A percentile compares a stretch with the other conserved stretches of the same genome.
phyloP scores from a whole-genome alignment of 345 rosid species.

The Salix caprea region DNA sequence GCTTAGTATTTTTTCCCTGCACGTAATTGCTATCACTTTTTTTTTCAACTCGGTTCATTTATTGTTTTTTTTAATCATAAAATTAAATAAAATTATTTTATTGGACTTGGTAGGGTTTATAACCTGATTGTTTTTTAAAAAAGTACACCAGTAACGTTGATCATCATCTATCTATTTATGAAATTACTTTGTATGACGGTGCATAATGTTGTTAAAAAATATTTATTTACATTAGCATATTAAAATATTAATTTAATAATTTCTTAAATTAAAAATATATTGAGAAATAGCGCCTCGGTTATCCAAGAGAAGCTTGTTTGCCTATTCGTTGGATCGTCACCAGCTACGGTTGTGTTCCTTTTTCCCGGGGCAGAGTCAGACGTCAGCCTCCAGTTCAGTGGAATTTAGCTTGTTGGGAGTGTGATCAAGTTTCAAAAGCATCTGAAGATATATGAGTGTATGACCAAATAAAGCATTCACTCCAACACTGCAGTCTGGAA shows the following conservation, averaged over 20 bases:
- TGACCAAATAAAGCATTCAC: constrained; percentile 49
- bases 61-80: too few species aligned
- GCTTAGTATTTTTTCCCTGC: too few species aligned
- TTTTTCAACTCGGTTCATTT: too few species aligned
- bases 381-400: constrained; percentile 32
- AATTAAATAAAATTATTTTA: too few species aligned
- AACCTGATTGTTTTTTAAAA: accelerated
- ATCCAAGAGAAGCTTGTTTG: background rate
- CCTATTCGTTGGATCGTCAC: constrained; percentile 14
- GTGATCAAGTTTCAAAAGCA: constrained; percentile 25
- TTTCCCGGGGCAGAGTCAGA: constrained; percentile 36
- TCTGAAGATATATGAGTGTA: constrained; percentile 35
- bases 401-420: constrained; percentile 23
- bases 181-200: accelerated
- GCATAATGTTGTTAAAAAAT: too few species aligned
- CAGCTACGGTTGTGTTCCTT: constrained; percentile 19
- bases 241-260: too few species aligned
- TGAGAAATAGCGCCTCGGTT: background rate
- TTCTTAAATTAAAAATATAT: too few species aligned
- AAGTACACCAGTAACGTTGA: too few species aligned
- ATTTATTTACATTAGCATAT: too few species aligned
- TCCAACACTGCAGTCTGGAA: constrained; percentile 11
- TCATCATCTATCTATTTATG: too few species aligned
- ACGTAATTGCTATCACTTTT: too few species aligned
- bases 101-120: too few species aligned